Percentiles rank a stretch among this genome's conserved stretches.
phyloP scores from a whole-genome alignment of 176 grass and related monocot genomes.

The Eragrostis curvula region DNA sequence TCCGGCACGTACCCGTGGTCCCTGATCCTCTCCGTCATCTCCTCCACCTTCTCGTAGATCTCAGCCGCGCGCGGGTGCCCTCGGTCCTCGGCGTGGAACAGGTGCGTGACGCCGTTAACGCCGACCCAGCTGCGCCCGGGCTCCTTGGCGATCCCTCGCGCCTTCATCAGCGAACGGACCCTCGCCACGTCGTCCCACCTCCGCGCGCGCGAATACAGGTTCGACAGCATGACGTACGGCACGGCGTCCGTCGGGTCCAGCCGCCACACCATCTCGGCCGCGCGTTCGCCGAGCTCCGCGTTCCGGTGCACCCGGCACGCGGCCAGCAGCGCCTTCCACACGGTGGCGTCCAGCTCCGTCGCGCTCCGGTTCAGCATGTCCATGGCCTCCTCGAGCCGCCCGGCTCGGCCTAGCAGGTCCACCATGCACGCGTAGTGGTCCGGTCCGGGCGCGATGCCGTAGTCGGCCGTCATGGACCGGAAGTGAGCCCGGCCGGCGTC shows the following conservation, averaged over 20 bases:
- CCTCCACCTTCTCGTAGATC: slow-evolving; percentile 55
- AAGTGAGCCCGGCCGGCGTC: slow-evolving; percentile 52
- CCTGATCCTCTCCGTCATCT: slow-evolving; percentile 69
- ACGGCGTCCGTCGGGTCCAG: slow-evolving; percentile 59
- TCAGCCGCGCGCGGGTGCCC: slow-evolving; percentile 31
- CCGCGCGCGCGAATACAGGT: slow-evolving; percentile 54
- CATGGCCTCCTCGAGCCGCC: slow-evolving; percentile 53
- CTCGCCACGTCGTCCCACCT: slow-evolving; percentile 63
- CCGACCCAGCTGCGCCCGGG: slow-evolving; percentile 65
- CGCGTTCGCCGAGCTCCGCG: slow-evolving; percentile 39
- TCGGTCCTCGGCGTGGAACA: slow-evolving; percentile 56
- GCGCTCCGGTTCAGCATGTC: slow-evolving; percentile 42
- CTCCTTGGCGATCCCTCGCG: slow-evolving; percentile 52
- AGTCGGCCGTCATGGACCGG: slow-evolving; percentile 43
- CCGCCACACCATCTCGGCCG: slow-evolving; percentile 48
- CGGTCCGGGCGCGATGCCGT: slow-evolving; percentile 41
- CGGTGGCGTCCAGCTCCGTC: slow-evolving; percentile 52
- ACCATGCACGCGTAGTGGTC: slow-evolving; percentile 79
- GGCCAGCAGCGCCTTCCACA: slow-evolving; percentile 63
- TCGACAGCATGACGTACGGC: slow-evolving; percentile 68
- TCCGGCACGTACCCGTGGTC: slow-evolving; percentile 51
- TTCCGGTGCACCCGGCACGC: slow-evolving; percentile 58
- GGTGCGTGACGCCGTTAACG: slow-evolving; percentile 44
- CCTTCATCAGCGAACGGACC: slow-evolving; percentile 54
- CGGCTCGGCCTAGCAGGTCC: slow-evolving; percentile 59